Base-by-base conservation (phyloP, 2,329 filamentous ascomycete genomes). In the Colletotrichum scovillei region DNA sequence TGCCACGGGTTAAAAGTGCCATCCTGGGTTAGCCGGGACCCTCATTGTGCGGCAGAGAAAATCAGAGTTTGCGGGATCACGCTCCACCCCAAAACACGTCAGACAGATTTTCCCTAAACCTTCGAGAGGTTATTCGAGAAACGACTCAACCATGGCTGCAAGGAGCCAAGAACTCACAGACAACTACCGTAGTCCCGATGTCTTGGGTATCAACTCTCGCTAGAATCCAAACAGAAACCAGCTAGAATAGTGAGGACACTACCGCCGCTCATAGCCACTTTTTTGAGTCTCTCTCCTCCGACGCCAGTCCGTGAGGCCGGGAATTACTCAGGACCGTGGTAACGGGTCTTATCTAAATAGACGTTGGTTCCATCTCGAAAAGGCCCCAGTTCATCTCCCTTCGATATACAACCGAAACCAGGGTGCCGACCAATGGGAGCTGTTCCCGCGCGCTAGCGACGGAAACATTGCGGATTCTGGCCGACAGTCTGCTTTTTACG, bases 341-440 rank as follows among this genome's bases (percentile, higher is more conserved):
- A 42, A 73, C 46, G 66, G 66, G 70, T 69, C 55, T 60, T 56
- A 55, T 69, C 30, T 59, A 71, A 57, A 57, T 60, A 53, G 55
- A 58, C 55, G 64, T 68, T 67, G 63, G 57, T 63, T 67, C 56
- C 56, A 46, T 56, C n/a, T 28, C 42, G 7, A 35, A 35, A 19
- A n/a, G 63, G 63, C 69, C 69, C 69, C 58, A 58, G 65, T 63
- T 69, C 65, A 72, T 72, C 65, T 72, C 69, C 66, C 42, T 56
- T 65, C 67, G 28, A 52, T 70, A 57, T 65, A 58, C 46, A 65
- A 53, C 46, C 56, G 24, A 35, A 52, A 65, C 22, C 53, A 28
- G 67, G 60, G 22, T 38, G n/a, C 14, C 5, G 49, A 28, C 71
- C 59, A 73, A 73, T 73, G 14, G 55, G 60, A 73, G 64, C 64